Evolutionary conservation across 331 rosid genomes (phyloP), one percentile per base, ranked within the genome.

Genomic region (Pyracantha coccinea): DNA sequence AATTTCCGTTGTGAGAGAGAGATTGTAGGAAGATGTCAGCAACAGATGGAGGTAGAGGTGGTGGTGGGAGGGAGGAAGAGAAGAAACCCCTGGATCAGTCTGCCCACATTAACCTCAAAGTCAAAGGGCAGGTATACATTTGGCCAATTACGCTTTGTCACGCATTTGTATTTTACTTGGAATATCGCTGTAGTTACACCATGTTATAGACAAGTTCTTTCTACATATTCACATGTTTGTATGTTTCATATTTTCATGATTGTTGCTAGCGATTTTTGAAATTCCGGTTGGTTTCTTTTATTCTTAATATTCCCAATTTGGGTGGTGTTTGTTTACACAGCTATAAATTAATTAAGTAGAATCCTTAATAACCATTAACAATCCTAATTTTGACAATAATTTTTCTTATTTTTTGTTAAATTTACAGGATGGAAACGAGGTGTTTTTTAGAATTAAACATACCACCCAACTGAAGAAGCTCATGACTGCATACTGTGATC

Each of bases 401-500:
- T 60, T 15, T 60, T 60, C 29, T 35, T 9, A 38, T 9, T 38
- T 19, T 17, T 47, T 31, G 7, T 59, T 77, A 13, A 29, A 27
- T 27, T 61, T n/a, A 59, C 63, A 89, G 91, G 91, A 89, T 81
- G 89, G 91, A 0, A 87, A 81, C n/a, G 94, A 87, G 80, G 77
- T 81, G 45, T 87, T 77, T 77, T 89, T 85, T 32, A 81, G 88
- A 72, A 89, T 89, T 24, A 87, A 83, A 83, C 77, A 85, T 29
- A 87, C 84, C 80, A 87, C 91, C 10, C 89, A 83, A 65, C 74
- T 87, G 35, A 73, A 76, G 80, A 87, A 87, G 74, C 91, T 89
- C 28, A 89, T 89, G 94, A 89, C 79, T 63, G 89, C 91, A 4
- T 89, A 89, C 79, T 89, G 94, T 59, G 87, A 87, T 66, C 83